Evolutionary conservation across 177 flowering plant species (phyloP), one percentile per base, ranked within the genome.

Genomic region (Vitis hybrid): DNA sequence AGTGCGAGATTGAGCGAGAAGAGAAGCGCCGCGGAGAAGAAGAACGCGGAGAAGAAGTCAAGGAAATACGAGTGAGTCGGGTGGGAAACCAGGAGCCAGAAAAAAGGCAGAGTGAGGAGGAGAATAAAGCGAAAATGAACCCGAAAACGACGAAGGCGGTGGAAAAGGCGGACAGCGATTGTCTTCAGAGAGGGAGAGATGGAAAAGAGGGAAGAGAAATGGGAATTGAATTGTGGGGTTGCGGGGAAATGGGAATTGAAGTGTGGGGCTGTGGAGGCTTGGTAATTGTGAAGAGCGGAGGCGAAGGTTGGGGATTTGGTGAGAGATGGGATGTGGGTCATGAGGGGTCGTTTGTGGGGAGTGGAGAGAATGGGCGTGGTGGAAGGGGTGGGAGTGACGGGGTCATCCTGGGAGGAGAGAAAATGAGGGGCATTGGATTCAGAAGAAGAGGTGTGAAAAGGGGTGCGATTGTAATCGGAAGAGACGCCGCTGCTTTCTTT

Each of bases 401-500:
- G 69, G 66, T 71, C 80, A 77, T 74, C 56, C 7, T 77, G 76
- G 2, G 59, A 19, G 0, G 59, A 68, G 3, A 11, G 45, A 56
- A 14, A 13, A 0, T 32, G 60, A 12, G 59, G 30, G 23, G 26
- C 9, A 5, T 30, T 40, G 60, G 45, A 61, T n/a, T 40, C 57
- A 32, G 56, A 51, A 60, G 77, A 61, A 71, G 50, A 70, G 45
- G 32, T 68, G 64, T 59, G 75, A 40, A 78, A 86, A 10, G 82
- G 87, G 45, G 81, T 75, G 2, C 86, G 85, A 69, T 85, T 85
- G 84, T 84, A 92, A 89, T 87, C 97, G 89, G 94, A 91, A 85
- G 94, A 93, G 88, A 93, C 70, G 86, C 94, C 89, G 70, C 77
- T 84, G 89, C 91, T 89, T 84, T 91, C 97, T 84, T 78, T 87